phyloP scores from a whole-genome alignment of 2,329 filamentous ascomycete genomes.

The Fusarium brachygibbosum region DNA sequence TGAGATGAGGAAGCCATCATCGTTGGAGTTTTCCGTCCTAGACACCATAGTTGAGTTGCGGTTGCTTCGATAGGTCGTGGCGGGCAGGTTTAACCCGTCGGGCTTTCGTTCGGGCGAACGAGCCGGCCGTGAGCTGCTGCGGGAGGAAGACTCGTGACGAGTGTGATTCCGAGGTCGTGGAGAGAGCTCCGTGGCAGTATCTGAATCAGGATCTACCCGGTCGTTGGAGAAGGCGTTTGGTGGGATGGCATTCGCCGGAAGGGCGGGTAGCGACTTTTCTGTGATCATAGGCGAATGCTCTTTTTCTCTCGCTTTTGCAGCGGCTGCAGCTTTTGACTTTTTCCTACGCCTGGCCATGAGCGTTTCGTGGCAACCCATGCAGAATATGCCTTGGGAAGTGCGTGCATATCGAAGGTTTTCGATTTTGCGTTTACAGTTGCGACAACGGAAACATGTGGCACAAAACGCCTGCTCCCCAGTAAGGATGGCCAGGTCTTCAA shows the following conservation, averaged over 20 bases:
- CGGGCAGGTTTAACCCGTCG: conserved; percentile 77
- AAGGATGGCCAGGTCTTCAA: conserved; percentile 96
- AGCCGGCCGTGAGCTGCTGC: conserved; percentile 65
- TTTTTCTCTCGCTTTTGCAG: conserved; percentile 72
- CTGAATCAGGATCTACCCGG: conserved; percentile 71
- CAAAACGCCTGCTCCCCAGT: conserved; percentile 99
- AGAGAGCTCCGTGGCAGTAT: conserved; percentile 78
- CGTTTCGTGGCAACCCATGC: conserved; percentile 98
- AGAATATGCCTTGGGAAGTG: conserved; percentile 98
- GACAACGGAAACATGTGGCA: conserved; percentile 94
- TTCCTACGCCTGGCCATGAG: conserved; percentile 94
- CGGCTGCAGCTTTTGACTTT: conserved; percentile 77
- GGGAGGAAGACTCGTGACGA: conserved; percentile 68
- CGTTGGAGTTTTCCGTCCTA: conserved; percentile 62
- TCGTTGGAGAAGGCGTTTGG: conserved; percentile 73
- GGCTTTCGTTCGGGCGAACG: conserved; percentile 69
- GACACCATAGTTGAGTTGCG: conserved; percentile 77
- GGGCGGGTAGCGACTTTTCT: conserved; percentile 92
- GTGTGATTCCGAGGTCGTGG: conserved; percentile 70
- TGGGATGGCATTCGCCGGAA: conserved; percentile 81
- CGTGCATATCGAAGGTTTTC: conserved; percentile 97
- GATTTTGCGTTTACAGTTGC: conserved; percentile 99
- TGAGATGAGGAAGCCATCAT: conserved; percentile 81
- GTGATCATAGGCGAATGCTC: conserved; percentile 76
- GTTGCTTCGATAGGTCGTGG: conserved; percentile 82